Percentiles rank a stretch among this genome's conserved stretches.
These are phyloP conservation scores for Pontederia paniculata DNA, from an alignment of 176 grass and related monocot species.

Conservation along the genomic window DNA sequence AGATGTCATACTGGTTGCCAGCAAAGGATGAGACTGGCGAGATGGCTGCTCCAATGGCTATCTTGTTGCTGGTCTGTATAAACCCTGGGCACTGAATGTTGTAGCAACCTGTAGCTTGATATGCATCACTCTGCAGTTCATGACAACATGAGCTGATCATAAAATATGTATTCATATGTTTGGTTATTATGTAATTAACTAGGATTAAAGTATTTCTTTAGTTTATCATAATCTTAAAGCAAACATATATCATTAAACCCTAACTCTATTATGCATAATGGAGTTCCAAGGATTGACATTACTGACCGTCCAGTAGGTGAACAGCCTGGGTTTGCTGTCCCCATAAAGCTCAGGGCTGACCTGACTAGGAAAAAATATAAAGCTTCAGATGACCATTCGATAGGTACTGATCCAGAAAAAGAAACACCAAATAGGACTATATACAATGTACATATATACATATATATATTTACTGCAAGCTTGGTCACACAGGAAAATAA, in stretches of 20 bases:
- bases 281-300: conserved; percentile 1
- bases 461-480: too few relatives aligned
- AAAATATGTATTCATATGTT: too few relatives aligned
- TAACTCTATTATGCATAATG: not conserved
- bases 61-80: conserved; percentile 63
- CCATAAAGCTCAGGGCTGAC: conserved; percentile 99
- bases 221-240: not conserved
- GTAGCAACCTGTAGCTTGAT: conserved; percentile 91
- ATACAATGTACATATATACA: not conserved
- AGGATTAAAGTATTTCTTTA: too few relatives aligned
- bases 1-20: conserved; percentile 70
- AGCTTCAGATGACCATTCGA: conserved; percentile 40
- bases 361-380: conserved; percentile 88
- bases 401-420: too few relatives aligned
- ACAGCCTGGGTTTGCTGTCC: conserved; percentile 83
- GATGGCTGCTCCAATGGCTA: conserved; percentile 89
- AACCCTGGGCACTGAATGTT: conserved; percentile 85
- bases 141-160: too few relatives aligned
- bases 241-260: not conserved
- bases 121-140: conserved; percentile 56
- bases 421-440: not conserved
- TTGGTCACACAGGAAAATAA: too few relatives aligned
- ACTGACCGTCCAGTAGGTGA: conserved; percentile 92
- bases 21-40: conserved; percentile 46
- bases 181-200: too few relatives aligned